Evolutionary conservation across 164 flowering plant genomes (phyloP), one percentile per base, ranked within the genome.

Genomic region (Platanus orientalis): DNA sequence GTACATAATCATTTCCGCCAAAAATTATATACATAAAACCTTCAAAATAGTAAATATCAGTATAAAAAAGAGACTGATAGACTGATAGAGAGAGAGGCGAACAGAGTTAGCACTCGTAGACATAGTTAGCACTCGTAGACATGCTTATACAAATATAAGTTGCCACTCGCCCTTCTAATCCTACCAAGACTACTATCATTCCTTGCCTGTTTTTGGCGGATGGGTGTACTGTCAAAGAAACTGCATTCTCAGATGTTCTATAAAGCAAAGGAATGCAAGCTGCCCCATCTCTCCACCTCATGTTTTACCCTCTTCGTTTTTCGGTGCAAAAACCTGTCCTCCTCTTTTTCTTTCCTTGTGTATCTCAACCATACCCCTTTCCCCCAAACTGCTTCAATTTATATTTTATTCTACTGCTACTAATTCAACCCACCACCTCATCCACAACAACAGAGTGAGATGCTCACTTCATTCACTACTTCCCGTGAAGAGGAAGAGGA

Each of bases 401-500:
- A 25, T 28, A 20, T 49, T 49, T 49, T 19, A 45, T 45, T 13
- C 49, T 45, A 12, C 47, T 17, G 5, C 49, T 17, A 45, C 49
- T 17, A 21, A 6, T 16, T n/a, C 14, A 52, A 62, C 39, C n/a
- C 14, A 29, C 58, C 28, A 24, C 58, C n/a, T 13, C 13, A 54
- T 7, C 14, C 57, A 28, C 53, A 27, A 34, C 48, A 16, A 11
- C 28, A 39, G 29, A 17, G 54, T 69, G 74, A 61, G 27, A 76
- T 77, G 80, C 60, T 77, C 58, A 68, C 72, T 32, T 76, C 81
- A 10, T 49, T 75, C 58, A 64, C 57, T 50, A 45, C 68, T 23
- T 59, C 76, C 53, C 71, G 62, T 54, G 75, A 73, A 56, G 74
- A 79, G 54, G 78, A 79, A 39, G 75, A 73, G 17, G 75, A 73